Percentiles rank a stretch among this genome's conserved stretches.
Conservation (phyloP, 106 monocot species). For the Hemerocallis citrina region DNA sequence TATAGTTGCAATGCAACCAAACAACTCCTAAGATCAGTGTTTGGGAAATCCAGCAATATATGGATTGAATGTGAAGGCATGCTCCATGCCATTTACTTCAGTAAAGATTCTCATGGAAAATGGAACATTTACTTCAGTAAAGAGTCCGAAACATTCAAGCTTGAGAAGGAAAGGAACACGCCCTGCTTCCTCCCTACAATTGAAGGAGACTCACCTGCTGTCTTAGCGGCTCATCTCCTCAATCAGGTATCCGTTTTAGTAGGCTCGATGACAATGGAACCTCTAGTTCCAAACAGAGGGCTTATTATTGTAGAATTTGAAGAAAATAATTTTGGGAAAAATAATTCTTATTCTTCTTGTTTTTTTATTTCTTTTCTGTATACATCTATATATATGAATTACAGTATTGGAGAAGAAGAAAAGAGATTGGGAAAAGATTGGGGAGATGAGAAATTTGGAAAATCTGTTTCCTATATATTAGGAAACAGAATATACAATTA, state of each 20-base stretch:
- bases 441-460: too few relatives aligned
- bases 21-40: conserved; percentile 18
- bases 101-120: conserved; percentile 4
- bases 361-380: too few relatives aligned
- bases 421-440: too few relatives aligned
- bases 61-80: conserved; percentile 68
- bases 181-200: conserved; percentile 39
- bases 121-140: conserved; percentile 39
- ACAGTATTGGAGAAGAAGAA: too few relatives aligned
- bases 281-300: too few relatives aligned
- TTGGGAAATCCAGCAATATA: conserved; percentile 28
- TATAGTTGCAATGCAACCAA: conserved; percentile 27
- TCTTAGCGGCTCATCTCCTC: conserved; percentile 29
- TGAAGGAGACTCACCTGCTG: conserved; percentile 39
- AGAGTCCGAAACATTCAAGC: conserved; percentile 32
- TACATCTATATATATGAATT: too few relatives aligned
- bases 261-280: too few relatives aligned
- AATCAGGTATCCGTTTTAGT: conserved; percentile 33
- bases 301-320: too few relatives aligned
- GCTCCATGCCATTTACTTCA: conserved; percentile 50
- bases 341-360: too few relatives aligned
- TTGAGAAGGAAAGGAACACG: conserved; percentile 24
- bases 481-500: too few relatives aligned
- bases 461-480: too few relatives aligned
- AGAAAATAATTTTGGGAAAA: too few relatives aligned